Percentiles rank a stretch among this genome's conserved stretches.
Evolutionary conservation across 257 asterid genomes (phyloP).

Genomic region (Solanum neorickii): DNA sequence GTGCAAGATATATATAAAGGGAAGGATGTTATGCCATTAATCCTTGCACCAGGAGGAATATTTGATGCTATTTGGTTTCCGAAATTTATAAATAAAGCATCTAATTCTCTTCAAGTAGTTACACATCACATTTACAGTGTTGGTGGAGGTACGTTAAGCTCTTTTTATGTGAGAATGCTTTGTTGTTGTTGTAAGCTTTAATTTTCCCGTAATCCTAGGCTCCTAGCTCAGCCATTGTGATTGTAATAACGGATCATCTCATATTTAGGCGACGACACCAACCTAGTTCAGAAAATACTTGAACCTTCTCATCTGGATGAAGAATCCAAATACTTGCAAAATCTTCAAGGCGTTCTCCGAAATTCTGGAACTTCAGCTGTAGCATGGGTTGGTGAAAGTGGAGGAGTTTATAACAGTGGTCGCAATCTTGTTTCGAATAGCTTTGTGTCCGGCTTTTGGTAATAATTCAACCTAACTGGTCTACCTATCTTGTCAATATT

Average conservation of each 20-base stretch:
- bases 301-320: slow-evolving; percentile 35
- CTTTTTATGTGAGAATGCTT: background rate
- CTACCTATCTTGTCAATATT: background rate
- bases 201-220: background rate
- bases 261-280: slow-evolving; percentile 25
- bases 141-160: slow-evolving; percentile 57
- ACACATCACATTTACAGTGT: slow-evolving; percentile 92
- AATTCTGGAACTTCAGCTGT: slow-evolving; percentile 11
- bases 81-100: slow-evolving; percentile 22
- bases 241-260: background rate
- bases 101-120: slow-evolving; percentile 45
- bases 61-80: slow-evolving; percentile 57
- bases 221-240: background rate
- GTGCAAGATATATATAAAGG: slow-evolving; percentile 45
- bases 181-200: background rate
- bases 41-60: slow-evolving; percentile 87
- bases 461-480: background rate
- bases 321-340: slow-evolving; percentile 14
- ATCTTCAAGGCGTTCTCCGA: slow-evolving; percentile 14
- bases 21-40: slow-evolving; percentile 32
- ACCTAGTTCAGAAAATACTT: slow-evolving; percentile 31
- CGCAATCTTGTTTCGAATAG: slow-evolving; percentile 57
- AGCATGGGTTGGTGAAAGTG: slow-evolving; percentile 61
- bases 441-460: slow-evolving; percentile 86
- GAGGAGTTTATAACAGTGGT: slow-evolving; percentile 70